These are phyloP conservation scores for Letharia columbiana DNA, from an alignment of 495 filamentous ascomycete genomes.

Conservation along the genomic window DNA sequence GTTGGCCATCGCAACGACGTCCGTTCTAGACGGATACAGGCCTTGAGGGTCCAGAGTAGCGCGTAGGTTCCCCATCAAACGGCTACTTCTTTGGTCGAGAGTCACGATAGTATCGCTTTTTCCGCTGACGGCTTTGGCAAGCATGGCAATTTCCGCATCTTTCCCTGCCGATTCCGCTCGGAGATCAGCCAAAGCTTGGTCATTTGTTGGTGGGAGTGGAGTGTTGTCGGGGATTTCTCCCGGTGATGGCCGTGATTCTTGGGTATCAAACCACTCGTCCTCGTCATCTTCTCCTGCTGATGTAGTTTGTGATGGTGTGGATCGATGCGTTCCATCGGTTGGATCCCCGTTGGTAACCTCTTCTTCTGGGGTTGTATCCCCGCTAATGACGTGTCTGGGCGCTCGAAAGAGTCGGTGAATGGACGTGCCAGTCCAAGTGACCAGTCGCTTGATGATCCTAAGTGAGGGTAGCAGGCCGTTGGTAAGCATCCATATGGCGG, in stretches of 20 bases:
- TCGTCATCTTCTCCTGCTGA: background rate
- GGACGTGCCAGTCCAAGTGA: background rate
- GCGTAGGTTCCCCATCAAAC: background rate
- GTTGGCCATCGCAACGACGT: background rate
- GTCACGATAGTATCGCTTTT: background rate
- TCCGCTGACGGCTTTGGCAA: background rate
- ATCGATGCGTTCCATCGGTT: background rate
- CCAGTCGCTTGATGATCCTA: background rate
- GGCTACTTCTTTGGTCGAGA: background rate
- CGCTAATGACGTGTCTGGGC: background rate
- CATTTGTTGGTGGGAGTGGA: background rate
- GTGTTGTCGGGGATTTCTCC: background rate
- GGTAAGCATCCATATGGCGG: background rate
- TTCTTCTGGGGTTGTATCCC: background rate
- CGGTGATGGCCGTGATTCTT: background rate
- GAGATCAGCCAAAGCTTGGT: background rate
- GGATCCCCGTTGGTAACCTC: too few species aligned
- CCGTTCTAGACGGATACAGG: background rate
- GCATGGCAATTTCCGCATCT: background rate
- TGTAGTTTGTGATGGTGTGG: background rate
- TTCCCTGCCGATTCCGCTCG: background rate
- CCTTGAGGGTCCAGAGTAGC: background rate
- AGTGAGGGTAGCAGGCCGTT: background rate
- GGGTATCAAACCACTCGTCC: background rate
- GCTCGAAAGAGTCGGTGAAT: background rate